Percentiles rank a stretch among this genome's conserved stretches.
Conservation (phyloP, 192 early-diverging fungal genomes). For the Endogone sp. region DNA sequence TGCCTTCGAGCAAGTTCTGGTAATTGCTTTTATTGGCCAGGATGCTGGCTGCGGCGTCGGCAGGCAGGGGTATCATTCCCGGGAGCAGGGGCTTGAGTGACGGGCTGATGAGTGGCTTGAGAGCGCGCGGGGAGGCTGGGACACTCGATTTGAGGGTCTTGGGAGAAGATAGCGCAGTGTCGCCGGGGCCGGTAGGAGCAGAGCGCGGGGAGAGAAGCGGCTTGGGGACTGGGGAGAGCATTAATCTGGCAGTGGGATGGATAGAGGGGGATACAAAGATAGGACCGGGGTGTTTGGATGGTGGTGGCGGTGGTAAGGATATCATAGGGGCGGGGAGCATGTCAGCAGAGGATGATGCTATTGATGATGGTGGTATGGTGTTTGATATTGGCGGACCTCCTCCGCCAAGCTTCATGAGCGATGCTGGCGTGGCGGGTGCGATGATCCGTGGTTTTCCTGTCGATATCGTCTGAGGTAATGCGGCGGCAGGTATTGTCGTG, state of each 20-base stretch:
- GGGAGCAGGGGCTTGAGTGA: slow-evolving; percentile 43
- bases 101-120: slow-evolving; percentile 43
- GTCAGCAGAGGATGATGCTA: not conserved
- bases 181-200: slow-evolving; percentile 1
- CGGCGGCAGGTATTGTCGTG: slow-evolving; percentile 5
- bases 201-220: slow-evolving; percentile 3
- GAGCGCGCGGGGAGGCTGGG: slow-evolving; percentile 23
- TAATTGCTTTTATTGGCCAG: slow-evolving; percentile 66
- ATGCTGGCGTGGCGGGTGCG: slow-evolving; percentile 63
- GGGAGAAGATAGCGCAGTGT: slow-evolving; percentile 4
- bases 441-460: slow-evolving; percentile 7
- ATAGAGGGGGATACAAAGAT: not conserved
- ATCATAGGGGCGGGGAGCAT: slow-evolving; percentile 8
- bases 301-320: slow-evolving; percentile 13
- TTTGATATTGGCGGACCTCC: slow-evolving; percentile 1
- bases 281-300: slow-evolving; percentile 4
- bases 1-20: slow-evolving; percentile 81
- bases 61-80: not conserved
- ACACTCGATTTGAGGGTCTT: slow-evolving; percentile 1
- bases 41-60: slow-evolving; percentile 20
- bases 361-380: not conserved
- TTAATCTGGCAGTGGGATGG: not conserved
- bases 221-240: not conserved
- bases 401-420: slow-evolving; percentile 57
- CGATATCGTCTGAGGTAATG: not conserved